Evolutionary conservation across 768 basidiomycete species (phyloP).

Genomic region (Termitomyces bulborhizus): DNA sequence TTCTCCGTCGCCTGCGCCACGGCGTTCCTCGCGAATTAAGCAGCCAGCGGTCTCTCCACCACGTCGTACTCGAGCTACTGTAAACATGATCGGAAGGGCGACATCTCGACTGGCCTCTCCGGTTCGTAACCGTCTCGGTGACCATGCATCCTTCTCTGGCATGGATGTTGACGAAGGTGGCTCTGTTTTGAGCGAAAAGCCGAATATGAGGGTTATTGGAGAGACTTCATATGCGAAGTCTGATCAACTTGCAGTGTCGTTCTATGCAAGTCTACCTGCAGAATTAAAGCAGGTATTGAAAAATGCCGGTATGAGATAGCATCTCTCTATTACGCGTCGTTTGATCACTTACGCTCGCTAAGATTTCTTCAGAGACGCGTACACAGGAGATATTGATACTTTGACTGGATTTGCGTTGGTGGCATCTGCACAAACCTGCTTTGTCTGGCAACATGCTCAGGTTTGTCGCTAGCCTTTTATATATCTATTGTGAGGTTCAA

Average conservation of each 20-base stretch:
- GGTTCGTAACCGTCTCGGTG: slow-evolving; percentile 18
- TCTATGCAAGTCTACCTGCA: slow-evolving; percentile 65
- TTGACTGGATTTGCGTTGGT: slow-evolving; percentile 70
- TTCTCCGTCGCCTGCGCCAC: slow-evolving; percentile 52
- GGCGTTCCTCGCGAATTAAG: slow-evolving; percentile 39
- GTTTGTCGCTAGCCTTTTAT: slow-evolving; percentile 24
- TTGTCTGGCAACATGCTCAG: slow-evolving; percentile 80
- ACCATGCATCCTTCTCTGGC: slow-evolving; percentile 38
- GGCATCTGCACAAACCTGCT: slow-evolving; percentile 66
- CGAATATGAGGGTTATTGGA: slow-evolving; percentile 25
- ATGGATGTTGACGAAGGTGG: slow-evolving; percentile 67
- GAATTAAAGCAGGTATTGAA: slow-evolving; percentile 71
- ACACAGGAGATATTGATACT: slow-evolving; percentile 66
- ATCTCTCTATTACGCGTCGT: background rate
- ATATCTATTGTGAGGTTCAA: background rate
- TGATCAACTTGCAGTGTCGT: slow-evolving; percentile 58
- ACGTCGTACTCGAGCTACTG: slow-evolving; percentile 17
- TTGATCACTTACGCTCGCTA: background rate
- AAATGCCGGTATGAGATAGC: slow-evolving; percentile 48
- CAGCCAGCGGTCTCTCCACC: slow-evolving; percentile 23
- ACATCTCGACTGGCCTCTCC: slow-evolving; percentile 41
- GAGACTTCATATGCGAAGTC: slow-evolving; percentile 65
- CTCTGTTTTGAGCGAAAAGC: slow-evolving; percentile 31
- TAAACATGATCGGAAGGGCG: slow-evolving; percentile 19
- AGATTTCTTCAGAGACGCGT: slow-evolving; percentile 69